Percentiles rank a stretch among this genome's conserved stretches.
These are phyloP conservation scores for Hysterium pulicare DNA, from an alignment of 2,329 filamentous ascomycete genomes.

Conservation along the genomic window DNA sequence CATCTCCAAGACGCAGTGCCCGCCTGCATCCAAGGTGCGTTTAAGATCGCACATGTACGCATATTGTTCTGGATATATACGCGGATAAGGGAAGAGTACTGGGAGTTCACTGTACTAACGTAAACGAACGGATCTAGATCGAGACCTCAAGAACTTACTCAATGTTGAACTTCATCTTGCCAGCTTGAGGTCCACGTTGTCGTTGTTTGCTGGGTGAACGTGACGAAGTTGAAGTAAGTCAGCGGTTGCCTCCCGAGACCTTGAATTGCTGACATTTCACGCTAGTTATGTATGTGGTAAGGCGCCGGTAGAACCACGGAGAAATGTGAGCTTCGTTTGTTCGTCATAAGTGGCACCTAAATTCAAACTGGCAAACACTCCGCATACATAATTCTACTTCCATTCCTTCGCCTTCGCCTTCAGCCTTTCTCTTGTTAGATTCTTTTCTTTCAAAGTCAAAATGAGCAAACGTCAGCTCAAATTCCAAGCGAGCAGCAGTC, in stretches of 20 bases:
- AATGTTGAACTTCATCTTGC: constrained; percentile 76
- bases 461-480: constrained; percentile 62
- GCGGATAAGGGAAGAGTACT: constrained; percentile 70
- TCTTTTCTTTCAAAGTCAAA: constrained; percentile 15
- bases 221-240: constrained; percentile 1
- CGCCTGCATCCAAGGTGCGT: constrained; percentile 85
- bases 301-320: background rate
- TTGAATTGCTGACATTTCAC: background rate
- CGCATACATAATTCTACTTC: background rate
- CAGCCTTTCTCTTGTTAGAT: background rate
- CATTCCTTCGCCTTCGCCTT: constrained; percentile 3
- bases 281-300: background rate
- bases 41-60: constrained; percentile 83
- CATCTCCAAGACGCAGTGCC: constrained; percentile 97
- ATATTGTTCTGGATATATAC: constrained; percentile 62
- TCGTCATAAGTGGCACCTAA: background rate
- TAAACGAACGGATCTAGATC: constrained; percentile 3
- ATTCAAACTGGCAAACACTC: background rate
- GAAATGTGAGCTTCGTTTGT: background rate
- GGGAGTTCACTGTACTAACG: constrained; percentile 57
- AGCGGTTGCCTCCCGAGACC: background rate
- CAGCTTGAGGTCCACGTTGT: constrained; percentile 1
- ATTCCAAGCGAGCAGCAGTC: constrained; percentile 61
- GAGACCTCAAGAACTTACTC: constrained; percentile 49
- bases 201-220: background rate